Conservation (phyloP, 2,329 filamentous ascomycete genomes). For the Colletotrichum paranaense region DNA sequence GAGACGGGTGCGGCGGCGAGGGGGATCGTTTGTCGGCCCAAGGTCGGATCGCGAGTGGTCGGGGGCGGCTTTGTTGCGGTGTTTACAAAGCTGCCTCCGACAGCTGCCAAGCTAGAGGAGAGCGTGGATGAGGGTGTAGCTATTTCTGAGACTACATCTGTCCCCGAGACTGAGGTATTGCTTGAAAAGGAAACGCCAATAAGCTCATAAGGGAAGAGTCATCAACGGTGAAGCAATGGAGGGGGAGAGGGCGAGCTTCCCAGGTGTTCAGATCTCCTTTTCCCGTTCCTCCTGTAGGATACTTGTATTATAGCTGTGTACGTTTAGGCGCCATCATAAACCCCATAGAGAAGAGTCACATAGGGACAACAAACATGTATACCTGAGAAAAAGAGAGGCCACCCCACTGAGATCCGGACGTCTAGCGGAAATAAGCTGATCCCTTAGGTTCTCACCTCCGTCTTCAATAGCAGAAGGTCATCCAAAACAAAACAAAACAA, state of each 20-base stretch:
- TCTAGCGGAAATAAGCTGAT: neutral
- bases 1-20: slow-evolving; percentile 7
- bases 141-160: neutral
- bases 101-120: neutral
- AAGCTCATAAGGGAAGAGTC: neutral
- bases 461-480: no score
- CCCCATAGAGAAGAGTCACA: neutral
- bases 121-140: neutral
- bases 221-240: neutral
- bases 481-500: neutral
- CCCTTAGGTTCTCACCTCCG: neutral
- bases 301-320: neutral
- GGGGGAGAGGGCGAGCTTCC: neutral
- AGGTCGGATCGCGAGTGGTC: slow-evolving; percentile 51
- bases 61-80: slow-evolving; percentile 56
- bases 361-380: neutral
- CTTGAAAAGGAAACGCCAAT: neutral
- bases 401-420: neutral
- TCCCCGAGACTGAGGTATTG: neutral
- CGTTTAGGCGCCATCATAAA: neutral
- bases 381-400: neutral
- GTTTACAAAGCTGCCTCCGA: slow-evolving; percentile 33
- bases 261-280: neutral
- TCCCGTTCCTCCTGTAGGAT: neutral
- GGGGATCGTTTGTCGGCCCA: slow-evolving; percentile 55